phyloP scores from a whole-genome alignment of 805 yeast genomes.

The Suhomyces sp. region DNA sequence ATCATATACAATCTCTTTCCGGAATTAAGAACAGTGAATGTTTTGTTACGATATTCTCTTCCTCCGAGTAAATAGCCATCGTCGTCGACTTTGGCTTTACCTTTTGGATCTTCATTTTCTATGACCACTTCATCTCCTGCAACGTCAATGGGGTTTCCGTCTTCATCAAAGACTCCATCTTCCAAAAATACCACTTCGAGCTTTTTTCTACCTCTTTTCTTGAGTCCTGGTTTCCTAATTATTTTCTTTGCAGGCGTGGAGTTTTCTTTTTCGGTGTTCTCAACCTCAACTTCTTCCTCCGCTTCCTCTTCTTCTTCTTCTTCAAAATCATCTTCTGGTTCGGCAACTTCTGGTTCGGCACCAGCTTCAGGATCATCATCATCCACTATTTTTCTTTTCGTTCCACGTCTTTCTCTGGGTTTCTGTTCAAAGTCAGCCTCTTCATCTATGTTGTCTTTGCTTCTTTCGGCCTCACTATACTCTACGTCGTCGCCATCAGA shows the following conservation, averaged over 20 bases:
- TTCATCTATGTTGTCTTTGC: slow-evolving; percentile 3
- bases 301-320: slow-evolving; percentile 11
- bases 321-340: slow-evolving; percentile 2
- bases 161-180: slow-evolving; percentile 54
- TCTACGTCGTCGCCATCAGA: slow-evolving; percentile 7
- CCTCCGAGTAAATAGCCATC: slow-evolving; percentile 69
- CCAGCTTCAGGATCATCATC: slow-evolving; percentile 1
- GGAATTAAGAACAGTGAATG: slow-evolving; percentile 59
- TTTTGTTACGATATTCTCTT: slow-evolving; percentile 68
- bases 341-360: slow-evolving; percentile 1
- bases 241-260: slow-evolving; percentile 16
- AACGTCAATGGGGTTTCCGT: slow-evolving; percentile 64
- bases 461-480: slow-evolving; percentile 4
- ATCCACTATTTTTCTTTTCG: slow-evolving; percentile 1
- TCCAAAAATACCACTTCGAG: slow-evolving; percentile 35
- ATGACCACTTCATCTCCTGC: slow-evolving; percentile 75
- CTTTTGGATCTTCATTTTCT: slow-evolving; percentile 68
- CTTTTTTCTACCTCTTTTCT: slow-evolving; percentile 31
- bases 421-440: slow-evolving; percentile 8
- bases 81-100: slow-evolving; percentile 67
- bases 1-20: slow-evolving; percentile 83
- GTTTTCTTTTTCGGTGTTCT: slow-evolving; percentile 23
- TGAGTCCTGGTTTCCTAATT: slow-evolving; percentile 8
- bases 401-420: not conserved
- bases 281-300: slow-evolving; percentile 21